phyloP scores from a whole-genome alignment of 345 rosid genomes.

The Euphorbia lathyris region DNA sequence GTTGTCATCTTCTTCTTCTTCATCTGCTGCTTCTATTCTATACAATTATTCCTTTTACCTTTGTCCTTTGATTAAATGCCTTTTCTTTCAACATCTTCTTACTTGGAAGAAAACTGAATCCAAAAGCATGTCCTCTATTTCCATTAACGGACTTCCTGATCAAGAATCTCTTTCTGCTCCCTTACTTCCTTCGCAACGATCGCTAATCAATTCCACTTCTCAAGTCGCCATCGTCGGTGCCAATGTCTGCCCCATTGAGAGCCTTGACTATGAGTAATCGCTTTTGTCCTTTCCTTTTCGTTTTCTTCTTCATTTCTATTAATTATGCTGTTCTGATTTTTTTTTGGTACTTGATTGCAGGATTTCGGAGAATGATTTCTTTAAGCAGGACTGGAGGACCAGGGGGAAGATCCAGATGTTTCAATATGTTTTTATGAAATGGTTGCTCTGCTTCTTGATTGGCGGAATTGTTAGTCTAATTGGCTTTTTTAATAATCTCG shows the following conservation, averaged over 20 bases:
- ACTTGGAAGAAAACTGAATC: neutral
- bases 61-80: too few species aligned
- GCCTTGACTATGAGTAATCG: conserved; percentile 87
- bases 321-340: neutral
- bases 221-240: conserved; percentile 94
- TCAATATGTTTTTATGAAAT: conserved; percentile 77
- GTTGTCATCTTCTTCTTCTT: neutral
- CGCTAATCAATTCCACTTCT: conserved; percentile 61
- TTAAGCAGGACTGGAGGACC: conserved; percentile 90
- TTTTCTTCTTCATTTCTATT: neutral
- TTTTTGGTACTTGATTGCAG: conserved; percentile 21
- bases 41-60: neutral
- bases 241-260: conserved; percentile 74
- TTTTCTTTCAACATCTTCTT: neutral
- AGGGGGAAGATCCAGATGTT: conserved; percentile 56
- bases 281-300: neutral
- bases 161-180: conserved; percentile 48
- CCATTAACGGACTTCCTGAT: conserved; percentile 21
- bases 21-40: neutral
- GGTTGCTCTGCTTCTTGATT: conserved; percentile 66
- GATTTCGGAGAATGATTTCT: conserved; percentile 80
- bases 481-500: conserved; percentile 79
- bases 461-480: conserved; percentile 69
- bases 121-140: conserved; percentile 9
- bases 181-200: conserved; percentile 46